These are phyloP conservation scores for Cucurbita pepo DNA, from an alignment of 306 rosid genomes.

Conservation along the genomic window DNA sequence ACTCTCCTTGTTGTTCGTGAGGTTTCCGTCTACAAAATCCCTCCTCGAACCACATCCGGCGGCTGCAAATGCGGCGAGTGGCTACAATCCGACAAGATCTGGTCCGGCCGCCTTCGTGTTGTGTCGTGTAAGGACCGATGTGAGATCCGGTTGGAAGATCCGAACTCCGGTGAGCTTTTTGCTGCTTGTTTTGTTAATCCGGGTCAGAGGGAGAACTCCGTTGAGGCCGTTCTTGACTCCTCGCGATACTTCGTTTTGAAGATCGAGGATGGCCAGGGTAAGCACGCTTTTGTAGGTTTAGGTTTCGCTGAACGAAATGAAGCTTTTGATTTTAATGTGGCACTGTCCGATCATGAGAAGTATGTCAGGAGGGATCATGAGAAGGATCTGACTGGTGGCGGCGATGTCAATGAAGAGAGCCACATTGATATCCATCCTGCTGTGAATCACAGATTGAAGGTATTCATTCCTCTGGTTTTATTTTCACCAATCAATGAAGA, in stretches of 20 bases:
- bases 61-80: constrained; percentile 99
- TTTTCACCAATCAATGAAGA: too few relatives aligned
- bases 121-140: constrained; percentile 82
- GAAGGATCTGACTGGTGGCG: constrained; percentile 27
- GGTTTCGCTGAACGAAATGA: constrained; percentile 89
- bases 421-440: constrained; percentile 91
- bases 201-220: constrained; percentile 75
- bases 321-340: constrained; percentile 95
- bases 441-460: constrained; percentile 90
- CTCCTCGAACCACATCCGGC: constrained; percentile 77
- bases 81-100: constrained; percentile 96
- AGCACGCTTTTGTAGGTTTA: constrained; percentile 84
- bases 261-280: constrained; percentile 92
- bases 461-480: background rate
- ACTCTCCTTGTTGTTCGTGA: constrained; percentile 93
- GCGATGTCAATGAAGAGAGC: constrained; percentile 35
- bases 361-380: constrained; percentile 66
- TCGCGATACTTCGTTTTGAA: constrained; percentile 89
- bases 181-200: constrained; percentile 87
- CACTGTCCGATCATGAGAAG: constrained; percentile 93
- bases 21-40: constrained; percentile 89
- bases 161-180: constrained; percentile 72
- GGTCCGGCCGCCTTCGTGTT: constrained; percentile 92
- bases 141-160: constrained; percentile 98
- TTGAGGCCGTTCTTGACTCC: constrained; percentile 88